These are phyloP conservation scores for Kalanchoe fedtschenkoi DNA, from an alignment of 164 flowering plant genomes.

Conservation along the genomic window DNA sequence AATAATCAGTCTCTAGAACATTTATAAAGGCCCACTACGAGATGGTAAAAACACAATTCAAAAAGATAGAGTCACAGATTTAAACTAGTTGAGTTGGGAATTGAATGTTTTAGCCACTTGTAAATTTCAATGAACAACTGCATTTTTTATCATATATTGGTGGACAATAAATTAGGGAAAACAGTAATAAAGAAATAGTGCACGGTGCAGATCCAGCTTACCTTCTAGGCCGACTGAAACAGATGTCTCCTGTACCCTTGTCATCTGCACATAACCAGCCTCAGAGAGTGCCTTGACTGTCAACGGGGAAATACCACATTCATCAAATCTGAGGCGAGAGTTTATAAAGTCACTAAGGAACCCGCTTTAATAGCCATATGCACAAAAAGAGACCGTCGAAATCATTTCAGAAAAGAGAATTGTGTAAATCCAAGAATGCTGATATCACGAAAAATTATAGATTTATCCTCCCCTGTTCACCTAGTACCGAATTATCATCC, in stretches of 20 bases:
- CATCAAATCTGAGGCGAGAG: slow-evolving; percentile 58
- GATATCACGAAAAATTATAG: not conserved
- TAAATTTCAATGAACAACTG: not conserved
- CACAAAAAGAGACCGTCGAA: not conserved
- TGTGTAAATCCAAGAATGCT: not conserved
- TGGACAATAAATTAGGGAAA: not conserved
- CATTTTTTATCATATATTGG: not conserved
- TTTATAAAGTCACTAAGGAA: not conserved
- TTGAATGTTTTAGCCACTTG: not conserved
- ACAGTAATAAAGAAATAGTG: not conserved
- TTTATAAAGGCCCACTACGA: not conserved
- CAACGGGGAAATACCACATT: slow-evolving; percentile 64
- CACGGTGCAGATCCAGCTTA: slow-evolving; percentile 13
- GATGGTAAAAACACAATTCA: not conserved
- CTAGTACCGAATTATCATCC: slow-evolving; percentile 2
- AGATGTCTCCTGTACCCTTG: slow-evolving; percentile 81
- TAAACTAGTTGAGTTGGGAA: not conserved
- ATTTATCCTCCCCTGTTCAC: not conserved
- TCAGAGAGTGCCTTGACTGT: slow-evolving; percentile 72
- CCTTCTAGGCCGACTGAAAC: slow-evolving; percentile 63
- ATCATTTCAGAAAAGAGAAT: not conserved
- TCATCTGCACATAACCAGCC: slow-evolving; percentile 83
- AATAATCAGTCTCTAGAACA: not conserved
- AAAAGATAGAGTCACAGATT: not conserved
- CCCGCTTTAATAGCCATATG: not conserved